Evolutionary conservation across 2,329 filamentous ascomycete genomes (phyloP).

Genomic region (Paraphaeosphaeria sporulosa): DNA sequence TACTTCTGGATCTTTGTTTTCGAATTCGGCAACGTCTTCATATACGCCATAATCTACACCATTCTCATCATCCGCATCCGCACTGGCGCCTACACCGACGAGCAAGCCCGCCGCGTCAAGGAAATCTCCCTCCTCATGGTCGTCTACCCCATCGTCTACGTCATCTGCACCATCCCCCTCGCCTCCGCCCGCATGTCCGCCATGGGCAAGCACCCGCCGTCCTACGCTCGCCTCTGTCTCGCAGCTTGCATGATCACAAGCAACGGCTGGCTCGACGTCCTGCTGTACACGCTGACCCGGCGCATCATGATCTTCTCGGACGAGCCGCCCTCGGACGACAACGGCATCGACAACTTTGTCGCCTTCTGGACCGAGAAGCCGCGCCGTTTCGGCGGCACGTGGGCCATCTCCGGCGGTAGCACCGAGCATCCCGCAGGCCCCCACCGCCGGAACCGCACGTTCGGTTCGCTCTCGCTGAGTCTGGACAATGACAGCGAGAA

Average conservation of each 20-base stretch:
- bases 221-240: conserved; percentile 57
- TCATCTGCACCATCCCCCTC: conserved; percentile 72
- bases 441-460: conserved; percentile 20
- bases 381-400: conserved; percentile 55
- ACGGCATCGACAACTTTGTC: conserved; percentile 48
- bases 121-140: conserved; percentile 65
- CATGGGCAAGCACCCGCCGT: conserved; percentile 62
- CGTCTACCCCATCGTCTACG: conserved; percentile 73
- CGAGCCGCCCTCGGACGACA: conserved; percentile 49
- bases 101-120: conserved; percentile 45
- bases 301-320: conserved; percentile 62
- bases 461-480: conserved; percentile 24
- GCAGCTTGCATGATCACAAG: conserved; percentile 65
- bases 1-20: conserved; percentile 71
- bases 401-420: conserved; percentile 49
- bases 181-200: conserved; percentile 69
- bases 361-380: conserved; percentile 42
- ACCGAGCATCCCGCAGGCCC: conserved; percentile 9
- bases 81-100: conserved; percentile 44
- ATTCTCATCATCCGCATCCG: conserved; percentile 50
- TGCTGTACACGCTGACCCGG: conserved; percentile 66
- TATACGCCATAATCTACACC: conserved; percentile 57
- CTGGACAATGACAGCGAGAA: conserved; percentile 32
- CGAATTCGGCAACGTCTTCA: conserved; percentile 60
- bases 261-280: conserved; percentile 66